Evolutionary conservation across 2,329 filamentous ascomycete genomes (phyloP), one percentile per base, ranked within the genome.

Genomic region (Talaromyces funiculosus): DNA sequence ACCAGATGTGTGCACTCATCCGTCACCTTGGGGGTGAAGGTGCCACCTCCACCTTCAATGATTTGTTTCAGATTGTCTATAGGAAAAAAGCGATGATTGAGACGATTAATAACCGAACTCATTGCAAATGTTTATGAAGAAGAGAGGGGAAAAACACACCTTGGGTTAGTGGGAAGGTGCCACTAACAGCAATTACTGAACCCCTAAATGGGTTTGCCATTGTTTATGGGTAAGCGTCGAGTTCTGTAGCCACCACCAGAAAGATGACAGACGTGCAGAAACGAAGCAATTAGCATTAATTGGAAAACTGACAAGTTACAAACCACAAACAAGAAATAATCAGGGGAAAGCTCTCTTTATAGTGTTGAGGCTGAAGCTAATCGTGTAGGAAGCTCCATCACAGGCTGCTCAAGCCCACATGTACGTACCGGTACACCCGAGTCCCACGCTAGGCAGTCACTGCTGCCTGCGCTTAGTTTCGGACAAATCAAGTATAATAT

Each of bases 161-260:
- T 65, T 89, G 85, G 3, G 79, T 82, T 26, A 77, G 72, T 1
- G 80, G 73, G 65, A 90, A 86, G 4, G 81, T 82, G 62, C 87
- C 87, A 60, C 83, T 86, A 26, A 88, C 70, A 22, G 81, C 82
- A 47, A 90, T 75, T 5, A 75, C 64, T 7, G 68, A 56, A 0
- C 68, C 64, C 51, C 72, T 71, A 47, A 75, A 72, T 14, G 64
- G 55, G n/a, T 56, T 29, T 2, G 64, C 57, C 70, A 73, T 74
- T 42, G 42, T 61, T 26, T 37, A n/a, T 26, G 2, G 16, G 24
- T 18, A n/a, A n/a, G n/a, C n/a, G n/a, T n/a, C n/a, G n/a, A n/a
- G n/a, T n/a, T n/a, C n/a, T n/a, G 31, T 33, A 10, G 31, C 12
- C n/a, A 20, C 29, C 4, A 14, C n/a, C n/a, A 22, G 29, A 22